Evolutionary conservation across 352 stramenopile species (phyloP), one percentile per base, ranked within the genome.

Genomic region (Blastocystis sp.): DNA sequence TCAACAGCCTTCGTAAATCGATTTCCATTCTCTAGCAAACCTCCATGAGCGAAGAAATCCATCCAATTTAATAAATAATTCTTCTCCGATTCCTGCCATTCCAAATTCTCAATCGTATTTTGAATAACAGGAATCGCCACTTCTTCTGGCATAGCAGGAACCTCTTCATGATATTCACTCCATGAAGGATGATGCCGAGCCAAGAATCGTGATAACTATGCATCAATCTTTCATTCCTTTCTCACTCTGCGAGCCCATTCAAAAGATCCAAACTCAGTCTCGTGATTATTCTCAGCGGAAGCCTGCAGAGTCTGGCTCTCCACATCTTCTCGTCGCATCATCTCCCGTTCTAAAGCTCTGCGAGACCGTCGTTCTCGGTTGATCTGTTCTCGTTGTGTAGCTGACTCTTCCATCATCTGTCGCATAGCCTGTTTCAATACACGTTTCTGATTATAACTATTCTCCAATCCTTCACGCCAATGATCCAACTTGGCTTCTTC

Each of bases 21-120:
- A 42, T 80, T 59, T 21, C 52, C 39, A 42, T 80, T 80, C 37
- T 80, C 39, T 4, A 80, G 12, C 69, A 80, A 46, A 39, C 69
- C 69, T 80, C 69, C 69, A 42, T 80, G 69, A 27, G 69, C 69
- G 51, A 80, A 80, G 69, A 80, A 80, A 27, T 80, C 69, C 43
- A 80, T 59, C 69, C 69, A 80, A 63, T 80, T 80, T 21, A 59
- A 32, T 42, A 80, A 39, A 24, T 58, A 61, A 16, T 54, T 59
- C 27, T 54, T 43, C 29, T 80, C 43, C 19, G 12, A 14, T 42
- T 80, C 69, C 51, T 59, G 12, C 69, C 69, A 80, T 39, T 80
- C 69, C 69, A 80, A 24, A 21, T 27, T 63, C 29, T 59, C 69
- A 39, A 80, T 80, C 69, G 69, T 80, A 39, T 80, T 80, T 42